Conservation (phyloP, 768 basidiomycete species). For the Tricholoma bakamatsutake region DNA sequence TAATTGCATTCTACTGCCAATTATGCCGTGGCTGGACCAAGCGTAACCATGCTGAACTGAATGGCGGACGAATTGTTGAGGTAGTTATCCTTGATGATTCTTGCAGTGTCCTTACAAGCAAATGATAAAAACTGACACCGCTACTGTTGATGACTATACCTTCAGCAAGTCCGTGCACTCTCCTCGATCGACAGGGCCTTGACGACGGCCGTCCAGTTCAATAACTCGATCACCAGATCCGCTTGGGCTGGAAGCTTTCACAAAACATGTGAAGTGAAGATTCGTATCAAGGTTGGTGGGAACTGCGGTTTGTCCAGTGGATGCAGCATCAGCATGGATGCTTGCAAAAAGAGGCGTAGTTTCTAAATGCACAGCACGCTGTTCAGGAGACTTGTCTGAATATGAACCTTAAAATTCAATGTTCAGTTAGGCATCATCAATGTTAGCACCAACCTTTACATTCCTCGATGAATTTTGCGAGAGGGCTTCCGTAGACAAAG, state of each 20-base stretch:
- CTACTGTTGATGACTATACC: not conserved
- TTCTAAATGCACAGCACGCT: constrained; percentile 72
- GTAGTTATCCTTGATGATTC: constrained; percentile 51
- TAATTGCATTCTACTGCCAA: not conserved
- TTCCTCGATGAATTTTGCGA: constrained; percentile 60
- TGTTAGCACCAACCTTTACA: constrained; percentile 24
- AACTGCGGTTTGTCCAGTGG: constrained; percentile 61
- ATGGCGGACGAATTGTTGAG: constrained; percentile 47
- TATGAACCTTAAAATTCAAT: no score
- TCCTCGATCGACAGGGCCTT: constrained; percentile 78
- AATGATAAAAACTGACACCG: no score
- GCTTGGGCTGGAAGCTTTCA: constrained; percentile 47
- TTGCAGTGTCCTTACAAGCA: no score
- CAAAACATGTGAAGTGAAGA: constrained; percentile 86
- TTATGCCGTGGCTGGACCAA: constrained; percentile 23
- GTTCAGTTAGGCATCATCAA: no score
- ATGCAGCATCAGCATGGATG: constrained; percentile 70
- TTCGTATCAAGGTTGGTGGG: constrained; percentile 63
- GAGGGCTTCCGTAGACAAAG: constrained; percentile 48
- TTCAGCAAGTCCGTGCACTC: constrained; percentile 49
- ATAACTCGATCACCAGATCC: constrained; percentile 33
- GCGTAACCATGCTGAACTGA: constrained; percentile 65
- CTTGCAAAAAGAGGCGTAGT: constrained; percentile 68
- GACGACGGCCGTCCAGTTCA: constrained; percentile 73
- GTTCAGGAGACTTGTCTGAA: constrained; percentile 61